Evolutionary conservation across 345 rosid species (phyloP), one percentile per base, ranked within the genome.

Genomic region (Melaleuca alternifolia): DNA sequence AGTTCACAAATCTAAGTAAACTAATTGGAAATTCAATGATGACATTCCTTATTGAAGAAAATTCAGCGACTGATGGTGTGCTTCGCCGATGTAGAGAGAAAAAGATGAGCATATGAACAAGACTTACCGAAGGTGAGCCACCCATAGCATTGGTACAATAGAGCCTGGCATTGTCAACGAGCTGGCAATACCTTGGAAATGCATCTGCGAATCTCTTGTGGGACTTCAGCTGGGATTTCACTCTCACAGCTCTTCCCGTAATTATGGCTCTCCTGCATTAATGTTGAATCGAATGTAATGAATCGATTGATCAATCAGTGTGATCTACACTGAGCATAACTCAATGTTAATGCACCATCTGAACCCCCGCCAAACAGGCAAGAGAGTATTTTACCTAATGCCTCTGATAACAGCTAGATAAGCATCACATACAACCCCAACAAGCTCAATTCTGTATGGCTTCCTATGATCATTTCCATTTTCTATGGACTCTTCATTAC

Each of bases 371-470:
- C 21, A 12, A 65, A 37, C 7, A 37, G 79, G 79, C 10, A 37
- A 37, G 48, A 71, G 48, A 71, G 24, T 41, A 20, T 71, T 41
- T 41, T 92, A 96, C 99, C 98, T 92, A 88, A 96, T 94, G 89
- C 99, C 99, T 88, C 99, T 89, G 53, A 93, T 92, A 18, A 94
- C 98, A 2, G 99, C 99, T 15, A 97, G 91, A 89, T 96, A 96
- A 52, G 98, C 96, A 81, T 97, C 99, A 77, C 98, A 97, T 82
- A 95, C 94, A 11, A 97, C 99, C 33, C 99, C 99, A 10, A 93
- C 98, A 81, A 96, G 83, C 88, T 94, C 98, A 83, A 97, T 94
- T 87, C 95, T 89, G 86, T 96, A 96, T 23, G 99, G 98, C 88
- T 93, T 95, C 88, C 95, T 88, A 54, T 82, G 59, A 18, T 30